Evolutionary conservation across 202 grass and related monocot species (phyloP).

Genomic region (Panicum hallii): DNA sequence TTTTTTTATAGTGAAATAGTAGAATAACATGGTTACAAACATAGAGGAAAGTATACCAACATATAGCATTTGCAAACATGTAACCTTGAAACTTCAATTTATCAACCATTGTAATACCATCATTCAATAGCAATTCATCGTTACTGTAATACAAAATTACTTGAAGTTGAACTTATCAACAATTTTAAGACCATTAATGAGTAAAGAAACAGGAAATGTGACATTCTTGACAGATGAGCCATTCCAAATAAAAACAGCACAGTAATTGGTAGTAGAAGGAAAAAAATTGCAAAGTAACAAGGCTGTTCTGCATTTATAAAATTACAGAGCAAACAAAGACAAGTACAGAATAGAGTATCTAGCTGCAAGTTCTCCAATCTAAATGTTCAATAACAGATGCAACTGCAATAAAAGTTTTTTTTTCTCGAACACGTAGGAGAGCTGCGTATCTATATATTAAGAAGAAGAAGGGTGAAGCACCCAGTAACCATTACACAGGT

Average conservation of each 20-base stretch:
- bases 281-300: not conserved
- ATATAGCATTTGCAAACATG: conserved; percentile 5
- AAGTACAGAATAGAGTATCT: conserved; percentile 29
- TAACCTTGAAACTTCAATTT: not conserved
- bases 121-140: too few species aligned
- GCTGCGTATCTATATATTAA: too few species aligned
- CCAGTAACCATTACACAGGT: too few species aligned
- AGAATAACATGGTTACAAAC: not conserved
- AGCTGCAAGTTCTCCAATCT: not conserved
- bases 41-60: conserved; percentile 8
- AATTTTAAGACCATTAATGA: conserved; percentile 31
- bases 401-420: conserved; percentile 9
- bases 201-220: not conserved
- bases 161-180: not conserved
- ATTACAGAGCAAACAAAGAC: not conserved
- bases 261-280: not conserved
- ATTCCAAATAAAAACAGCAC: not conserved
- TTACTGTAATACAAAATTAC: not conserved
- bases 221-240: conserved; percentile 20
- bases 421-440: too few species aligned
- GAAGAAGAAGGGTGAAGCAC: too few species aligned
- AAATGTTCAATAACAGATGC: conserved; percentile 1
- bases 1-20: not conserved
- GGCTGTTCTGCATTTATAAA: not conserved
- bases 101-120: not conserved